A percentile compares a stretch with the other conserved stretches of the same genome.
Evolutionary conservation across 495 filamentous ascomycete species (phyloP).

Genomic region (Cairneyella variabilis): DNA sequence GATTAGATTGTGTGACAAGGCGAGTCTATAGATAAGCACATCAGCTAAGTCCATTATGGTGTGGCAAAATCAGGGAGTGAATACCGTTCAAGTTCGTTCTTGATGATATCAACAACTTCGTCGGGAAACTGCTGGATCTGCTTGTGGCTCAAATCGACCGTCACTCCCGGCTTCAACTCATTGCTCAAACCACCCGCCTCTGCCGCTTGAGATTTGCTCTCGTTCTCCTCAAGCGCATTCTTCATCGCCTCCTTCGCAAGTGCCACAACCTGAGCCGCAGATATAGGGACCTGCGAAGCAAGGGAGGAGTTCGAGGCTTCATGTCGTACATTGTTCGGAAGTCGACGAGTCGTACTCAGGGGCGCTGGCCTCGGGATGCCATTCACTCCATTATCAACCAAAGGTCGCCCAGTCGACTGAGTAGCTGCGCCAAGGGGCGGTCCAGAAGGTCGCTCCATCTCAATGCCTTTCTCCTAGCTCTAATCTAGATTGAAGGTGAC

Average conservation of each 20-base stretch:
- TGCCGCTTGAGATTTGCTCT: constrained; percentile 62
- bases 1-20: constrained; percentile 84
- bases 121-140: constrained; percentile 78
- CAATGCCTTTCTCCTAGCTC: constrained; percentile 4
- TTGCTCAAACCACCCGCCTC: constrained; percentile 65
- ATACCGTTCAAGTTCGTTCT: constrained; percentile 88
- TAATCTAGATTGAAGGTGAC: constrained; percentile 7
- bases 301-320: constrained; percentile 24
- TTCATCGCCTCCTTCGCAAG: constrained; percentile 64
- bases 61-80: constrained; percentile 13
- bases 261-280: constrained; percentile 45
- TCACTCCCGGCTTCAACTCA: constrained; percentile 72
- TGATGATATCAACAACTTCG: constrained; percentile 87
- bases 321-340: constrained; percentile 21
- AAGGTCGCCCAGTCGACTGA: constrained; percentile 24
- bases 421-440: constrained; percentile 24
- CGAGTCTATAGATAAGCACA: constrained; percentile 54
- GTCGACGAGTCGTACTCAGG: constrained; percentile 22
- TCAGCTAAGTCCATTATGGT: constrained; percentile 16
- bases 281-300: constrained; percentile 29
- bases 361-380: constrained; percentile 17
- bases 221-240: constrained; percentile 62
- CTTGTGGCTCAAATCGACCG: constrained; percentile 83
- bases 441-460: constrained; percentile 26
- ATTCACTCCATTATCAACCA: constrained; percentile 15